Evolutionary conservation across 768 basidiomycete species (phyloP), one percentile per base, ranked within the genome.

Genomic region (Lepiota venenata): DNA sequence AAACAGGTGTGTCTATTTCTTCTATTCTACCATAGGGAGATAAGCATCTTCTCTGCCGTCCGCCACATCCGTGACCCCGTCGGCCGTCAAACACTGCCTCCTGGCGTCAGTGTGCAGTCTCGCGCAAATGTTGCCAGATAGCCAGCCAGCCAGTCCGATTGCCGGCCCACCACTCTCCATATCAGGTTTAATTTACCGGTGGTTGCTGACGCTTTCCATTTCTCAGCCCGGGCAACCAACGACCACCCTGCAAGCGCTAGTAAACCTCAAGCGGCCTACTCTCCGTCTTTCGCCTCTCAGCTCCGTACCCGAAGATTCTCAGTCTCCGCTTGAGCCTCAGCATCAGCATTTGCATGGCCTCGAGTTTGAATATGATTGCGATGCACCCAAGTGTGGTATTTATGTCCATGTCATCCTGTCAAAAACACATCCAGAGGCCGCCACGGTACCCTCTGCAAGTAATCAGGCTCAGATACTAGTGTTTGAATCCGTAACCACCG

Each of bases 341-440:
- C 74, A 74, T 16, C 77, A 78, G 14, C 83, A 84, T 45, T 83
- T 84, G 47, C 91, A 93, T 61, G 83, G 85, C 15, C 76, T 96
- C 56, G 92, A 93, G 64, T 98, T 97, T 68, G 87, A 90, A 66
- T 98, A 89, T 68, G 94, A 98, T 65, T 91, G 90, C 58, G 91
- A 93, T 55, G 85, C 93, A 0, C 87, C 93, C 7, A 88, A 86
- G 61, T 93, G 92, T 63, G 81, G 79, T 18, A 84, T 97, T 55
- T 83, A 85, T 36, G 81, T 97, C 16, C 80, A 90, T 58, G 85
- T 93, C 44, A 74, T 91, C 32, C 74, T 92, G 0, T 79, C 86
- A 4, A 79, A 85, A 22, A 75, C 79, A 27, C 83, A 88, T 56
- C 83, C 81, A 6, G 82, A 83, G 59, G 77, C 79, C 1, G 72